Conservation (phyloP, 2,329 filamentous ascomycete species). For the Pseudogymnoascus sp. region DNA sequence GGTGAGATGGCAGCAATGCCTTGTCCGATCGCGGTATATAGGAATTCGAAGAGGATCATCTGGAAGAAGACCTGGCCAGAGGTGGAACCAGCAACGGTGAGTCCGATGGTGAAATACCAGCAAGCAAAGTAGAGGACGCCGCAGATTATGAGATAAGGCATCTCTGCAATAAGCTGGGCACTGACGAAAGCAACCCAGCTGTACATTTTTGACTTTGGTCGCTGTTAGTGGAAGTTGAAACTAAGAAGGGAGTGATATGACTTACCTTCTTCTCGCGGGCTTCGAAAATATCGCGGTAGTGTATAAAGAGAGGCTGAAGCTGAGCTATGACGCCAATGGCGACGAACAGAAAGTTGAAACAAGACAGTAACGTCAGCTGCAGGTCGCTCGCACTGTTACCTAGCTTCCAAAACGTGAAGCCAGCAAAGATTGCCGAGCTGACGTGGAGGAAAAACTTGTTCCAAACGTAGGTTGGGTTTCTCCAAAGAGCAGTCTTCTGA, state of each 20-base stretch:
- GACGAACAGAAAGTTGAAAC: conserved; percentile 58
- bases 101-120: conserved; percentile 52
- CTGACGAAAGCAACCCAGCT: conserved; percentile 52
- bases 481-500: conserved; percentile 51
- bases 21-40: conserved; percentile 54
- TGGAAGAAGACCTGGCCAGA: conserved; percentile 46
- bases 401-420: conserved; percentile 54
- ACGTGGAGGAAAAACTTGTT: conserved; percentile 46
- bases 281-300: conserved; percentile 49
- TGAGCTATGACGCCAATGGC: conserved; percentile 50
- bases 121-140: conserved; percentile 39
- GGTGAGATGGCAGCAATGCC: conserved; percentile 54
- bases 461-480: conserved; percentile 48
- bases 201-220: conserved; percentile 53
- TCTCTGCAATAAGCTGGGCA: conserved; percentile 40
- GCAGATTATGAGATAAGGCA: conserved; percentile 37
- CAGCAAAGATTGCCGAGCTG: conserved; percentile 49
- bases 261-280: conserved; percentile 34
- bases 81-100: conserved; percentile 17
- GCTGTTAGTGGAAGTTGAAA: background rate
- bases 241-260: background rate
- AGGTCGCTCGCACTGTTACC: conserved; percentile 42
- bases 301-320: conserved; percentile 50
- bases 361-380: conserved; percentile 48
- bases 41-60: conserved; percentile 53